Percentiles rank a stretch among this genome's conserved stretches.
Conservation (phyloP, 2,329 filamentous ascomycete genomes). For the Epicoccum sorghinum region DNA sequence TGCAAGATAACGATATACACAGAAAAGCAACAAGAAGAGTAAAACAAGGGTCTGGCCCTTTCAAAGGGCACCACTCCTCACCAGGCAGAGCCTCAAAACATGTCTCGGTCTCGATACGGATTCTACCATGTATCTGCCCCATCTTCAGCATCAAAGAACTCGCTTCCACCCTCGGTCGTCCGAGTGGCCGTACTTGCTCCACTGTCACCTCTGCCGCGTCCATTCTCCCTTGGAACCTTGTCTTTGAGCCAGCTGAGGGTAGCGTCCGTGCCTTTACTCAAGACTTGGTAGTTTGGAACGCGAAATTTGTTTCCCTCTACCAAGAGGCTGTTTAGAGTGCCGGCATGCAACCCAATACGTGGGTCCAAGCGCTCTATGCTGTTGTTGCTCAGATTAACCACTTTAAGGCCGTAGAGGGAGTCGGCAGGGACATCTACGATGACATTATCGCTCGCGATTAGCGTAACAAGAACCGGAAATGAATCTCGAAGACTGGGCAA, state of each 20-base stretch:
- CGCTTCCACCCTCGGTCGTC: conserved; percentile 9
- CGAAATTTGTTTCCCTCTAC: conserved; percentile 86
- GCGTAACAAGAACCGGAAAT: conserved; percentile 73
- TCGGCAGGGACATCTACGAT: conserved; percentile 75
- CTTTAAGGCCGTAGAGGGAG: conserved; percentile 73
- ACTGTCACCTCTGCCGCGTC: background rate
- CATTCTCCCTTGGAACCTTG: conserved; percentile 62
- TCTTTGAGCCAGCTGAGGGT: conserved; percentile 81
- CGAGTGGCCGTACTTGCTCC: background rate
- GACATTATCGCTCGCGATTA: conserved; percentile 81
- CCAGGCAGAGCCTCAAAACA: background rate
- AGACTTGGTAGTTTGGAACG: conserved; percentile 81
- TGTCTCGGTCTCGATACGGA: background rate
- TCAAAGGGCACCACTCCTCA: background rate
- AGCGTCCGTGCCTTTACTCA: conserved; percentile 87
- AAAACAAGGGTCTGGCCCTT: background rate
- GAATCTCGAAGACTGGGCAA: conserved; percentile 69
- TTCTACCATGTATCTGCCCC: conserved; percentile 7
- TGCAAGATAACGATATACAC: conserved; percentile 5
- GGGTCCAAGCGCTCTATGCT: conserved; percentile 83
- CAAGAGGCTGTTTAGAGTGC: conserved; percentile 70
- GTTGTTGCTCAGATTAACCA: conserved; percentile 83
- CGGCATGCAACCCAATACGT: conserved; percentile 76
- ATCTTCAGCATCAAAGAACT: conserved; percentile 15
- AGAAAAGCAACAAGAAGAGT: background rate